Percentiles rank a stretch among this genome's conserved stretches.
Conservation (phyloP, 495 filamentous ascomycete species). For the Penicillium ucsense region DNA sequence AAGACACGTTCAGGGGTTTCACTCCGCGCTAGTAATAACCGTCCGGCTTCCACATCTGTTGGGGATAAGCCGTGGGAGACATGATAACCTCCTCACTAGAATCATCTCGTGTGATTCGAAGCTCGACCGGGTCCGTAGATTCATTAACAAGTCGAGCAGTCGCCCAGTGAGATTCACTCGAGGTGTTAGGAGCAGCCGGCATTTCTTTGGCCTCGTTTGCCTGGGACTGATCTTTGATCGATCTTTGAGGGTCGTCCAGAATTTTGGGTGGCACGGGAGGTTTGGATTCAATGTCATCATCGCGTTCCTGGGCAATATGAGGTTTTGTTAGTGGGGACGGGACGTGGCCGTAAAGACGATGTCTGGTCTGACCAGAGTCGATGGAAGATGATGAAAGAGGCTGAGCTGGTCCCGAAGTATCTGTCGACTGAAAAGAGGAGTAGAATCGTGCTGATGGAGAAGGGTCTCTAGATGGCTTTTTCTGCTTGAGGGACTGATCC, state of each 20-base stretch:
- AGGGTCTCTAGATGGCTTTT: too few relatives aligned
- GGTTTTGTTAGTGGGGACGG: too few relatives aligned
- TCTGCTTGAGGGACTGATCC: neutral
- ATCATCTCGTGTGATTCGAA: slow-evolving; percentile 37
- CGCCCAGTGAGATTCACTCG: slow-evolving; percentile 19
- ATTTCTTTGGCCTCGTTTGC: neutral
- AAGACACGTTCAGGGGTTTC: neutral
- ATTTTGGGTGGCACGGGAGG: neutral
- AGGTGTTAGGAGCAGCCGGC: slow-evolving; percentile 2
- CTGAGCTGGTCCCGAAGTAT: neutral
- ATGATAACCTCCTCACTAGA: slow-evolving; percentile 51
- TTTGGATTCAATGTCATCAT: too few relatives aligned
- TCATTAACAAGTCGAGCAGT: slow-evolving; percentile 15
- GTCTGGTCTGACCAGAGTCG: slow-evolving; percentile 6
- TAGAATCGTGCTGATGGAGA: slow-evolving; percentile 9
- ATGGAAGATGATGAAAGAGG: slow-evolving; percentile 1
- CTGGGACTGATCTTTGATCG: neutral
- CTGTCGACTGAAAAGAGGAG: slow-evolving; percentile 7
- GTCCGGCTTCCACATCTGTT: slow-evolving; percentile 70
- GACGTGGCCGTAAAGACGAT: neutral
- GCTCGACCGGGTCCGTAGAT: slow-evolving; percentile 22
- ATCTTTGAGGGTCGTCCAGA: neutral
- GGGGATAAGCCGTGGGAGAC: slow-evolving; percentile 71
- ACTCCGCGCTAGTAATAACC: slow-evolving; percentile 11
- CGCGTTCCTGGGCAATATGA: too few relatives aligned